phyloP scores from a whole-genome alignment of 371 early-diverging fungal genomes.

The Rhizopus stolonifer region DNA sequence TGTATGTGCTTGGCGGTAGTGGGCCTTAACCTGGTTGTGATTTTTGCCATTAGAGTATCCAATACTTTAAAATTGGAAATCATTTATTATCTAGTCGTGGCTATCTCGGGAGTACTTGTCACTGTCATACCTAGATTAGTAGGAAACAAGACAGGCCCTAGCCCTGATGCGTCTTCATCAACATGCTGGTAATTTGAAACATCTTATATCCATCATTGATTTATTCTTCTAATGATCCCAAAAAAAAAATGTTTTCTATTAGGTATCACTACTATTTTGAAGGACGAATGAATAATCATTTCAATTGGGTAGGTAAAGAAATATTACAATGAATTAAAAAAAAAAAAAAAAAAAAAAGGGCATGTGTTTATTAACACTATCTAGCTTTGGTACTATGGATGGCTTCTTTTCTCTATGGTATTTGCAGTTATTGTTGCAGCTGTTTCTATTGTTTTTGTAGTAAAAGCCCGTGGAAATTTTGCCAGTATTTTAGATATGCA shows the following conservation, averaged over 20 bases:
- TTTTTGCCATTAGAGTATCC: constrained; percentile 28
- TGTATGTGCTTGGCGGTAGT: constrained; percentile 37
- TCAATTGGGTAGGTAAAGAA: constrained; percentile 35
- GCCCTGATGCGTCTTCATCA: background rate
- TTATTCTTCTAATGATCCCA: background rate
- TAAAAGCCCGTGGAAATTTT: constrained; percentile 24
- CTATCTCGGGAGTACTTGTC: constrained; percentile 14
- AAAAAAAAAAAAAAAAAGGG: constrained; percentile 1
- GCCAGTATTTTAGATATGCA: constrained; percentile 28
- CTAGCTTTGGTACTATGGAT: constrained; percentile 43
- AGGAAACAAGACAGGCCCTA: background rate
- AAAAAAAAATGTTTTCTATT: background rate
- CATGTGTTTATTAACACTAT: background rate
- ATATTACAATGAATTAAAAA: too few relatives aligned
- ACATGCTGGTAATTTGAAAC: constrained; percentile 24
- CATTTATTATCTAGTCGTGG: constrained; percentile 24
- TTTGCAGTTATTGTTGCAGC: constrained; percentile 27
- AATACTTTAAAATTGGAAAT: constrained; percentile 28
- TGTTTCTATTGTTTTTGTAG: constrained; percentile 23
- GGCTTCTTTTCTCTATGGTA: constrained; percentile 22
- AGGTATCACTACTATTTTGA: constrained; percentile 38
- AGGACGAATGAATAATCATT: constrained; percentile 16
- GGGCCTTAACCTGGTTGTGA: constrained; percentile 34
- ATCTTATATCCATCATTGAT: background rate
- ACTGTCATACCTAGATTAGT: constrained; percentile 15